Base-by-base conservation (phyloP, 2,329 filamentous ascomycete genomes). In the Penicillium nordicum region DNA sequence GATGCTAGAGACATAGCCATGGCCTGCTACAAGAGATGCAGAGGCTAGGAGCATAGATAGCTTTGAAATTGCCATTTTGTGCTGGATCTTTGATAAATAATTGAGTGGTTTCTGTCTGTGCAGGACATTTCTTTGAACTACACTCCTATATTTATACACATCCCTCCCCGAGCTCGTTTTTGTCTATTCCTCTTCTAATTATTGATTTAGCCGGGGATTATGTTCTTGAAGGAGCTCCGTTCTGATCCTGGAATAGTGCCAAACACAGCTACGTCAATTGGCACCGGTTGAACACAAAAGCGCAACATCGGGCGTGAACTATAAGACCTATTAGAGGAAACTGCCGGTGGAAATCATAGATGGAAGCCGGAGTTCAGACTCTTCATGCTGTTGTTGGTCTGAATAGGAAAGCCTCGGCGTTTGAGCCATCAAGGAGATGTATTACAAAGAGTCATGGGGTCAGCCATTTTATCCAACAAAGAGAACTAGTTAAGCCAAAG, bases 1-100 rank as follows among this genome's bases (percentile, higher is more conserved):
- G 30, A 73, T 67, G 23, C 66, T 68, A 16, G 58, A 63, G 30
- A 75, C 69, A 30, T 66, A 71, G 43, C 71, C 74, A 59, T 76
- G 73, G 40, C 69, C 73, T 48, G 68, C 63, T 44, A 71, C 72
- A 47, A 69, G 60, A 30, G 69, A 63, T 41, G 68, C 60, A 6
- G 69, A 67, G 50, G 63, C 67, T 29, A 75, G 62, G 37, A 70
- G 21, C 10, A 58, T 54, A 50, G 63, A 59, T 32, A 69, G 56
- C 57, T 67, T 69, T 38, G 64, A 67, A 47, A 68, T 45, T 37
- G 62, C 21, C 69, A 71, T 71, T 38, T 30, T 63, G 36, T 5
- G 18, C 9, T 34, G 43, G 16, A 8, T 51, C 7, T 34, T 16
- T 36, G 8, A 21, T 34, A 32, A 42, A 43, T 16, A 38, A 46